Base-by-base conservation (phyloP, 2,329 filamentous ascomycete genomes). In the Graphilbum sp. region DNA sequence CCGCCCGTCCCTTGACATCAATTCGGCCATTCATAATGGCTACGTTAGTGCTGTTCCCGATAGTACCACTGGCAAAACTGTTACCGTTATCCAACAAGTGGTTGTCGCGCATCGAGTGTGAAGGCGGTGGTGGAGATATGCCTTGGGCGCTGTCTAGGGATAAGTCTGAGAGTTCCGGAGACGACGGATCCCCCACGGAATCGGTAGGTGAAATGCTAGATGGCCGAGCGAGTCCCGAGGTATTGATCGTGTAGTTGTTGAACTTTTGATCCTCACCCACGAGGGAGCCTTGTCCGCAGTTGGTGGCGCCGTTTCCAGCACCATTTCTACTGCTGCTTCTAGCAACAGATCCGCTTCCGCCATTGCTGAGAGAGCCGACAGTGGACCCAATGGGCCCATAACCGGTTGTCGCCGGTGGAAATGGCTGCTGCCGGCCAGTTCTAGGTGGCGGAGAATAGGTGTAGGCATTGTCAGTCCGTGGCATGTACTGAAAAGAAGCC, bases 81-180 rank as follows among this genome's bases (percentile, higher is more conserved):
- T 23, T 32, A 17, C 33, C 19, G 13, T 35, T 34, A 21, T 19
- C 4, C 6, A 35, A 5, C 17, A 2, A 9, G 12, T 18, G 17
- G 24, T 12, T 33, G 21, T 37, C 32, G 11, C 20, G 4, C 18
- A 19, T 23, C 7, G 21, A 15, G 9, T n/a, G 25, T 3, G 36
- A 32, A 13, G 38, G 31, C 5, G 40, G 58, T 4, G 59, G 53
- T 25, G 59, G 54, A 27, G 57, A 50, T 39, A 56, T 48, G 34
- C 60, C 58, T 24, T 50, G 50, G 36, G 60, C 59, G 47, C 66
- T 64, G 37, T 78, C 73, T 46, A 70, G 53, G 6, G 66, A 67
- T 49, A 72, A 72, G 46, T 78, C 74, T n/a, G 69, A 73, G 8
- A 72, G 51, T 52, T 66, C 69, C 21, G 71, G 67, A 16, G 72